These are phyloP conservation scores for Colletotrichum gloeosporioides DNA, from an alignment of 2,329 filamentous ascomycete genomes.

Conservation along the genomic window DNA sequence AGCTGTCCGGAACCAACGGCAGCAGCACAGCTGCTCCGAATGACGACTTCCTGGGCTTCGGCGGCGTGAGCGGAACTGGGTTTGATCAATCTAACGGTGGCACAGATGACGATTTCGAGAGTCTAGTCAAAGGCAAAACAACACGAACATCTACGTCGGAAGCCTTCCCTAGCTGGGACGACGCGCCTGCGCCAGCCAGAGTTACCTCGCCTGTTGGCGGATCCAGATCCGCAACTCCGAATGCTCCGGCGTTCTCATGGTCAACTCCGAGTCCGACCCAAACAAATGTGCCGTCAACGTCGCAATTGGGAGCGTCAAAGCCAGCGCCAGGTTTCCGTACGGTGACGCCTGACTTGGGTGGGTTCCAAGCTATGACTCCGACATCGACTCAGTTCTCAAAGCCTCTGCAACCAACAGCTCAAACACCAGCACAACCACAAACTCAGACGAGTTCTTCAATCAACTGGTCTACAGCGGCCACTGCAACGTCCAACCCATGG, in stretches of 20 bases:
- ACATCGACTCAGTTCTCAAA: constrained; percentile 68
- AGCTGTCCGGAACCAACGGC: constrained; percentile 70
- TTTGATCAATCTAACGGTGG: constrained; percentile 58
- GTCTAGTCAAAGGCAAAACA: constrained; percentile 79
- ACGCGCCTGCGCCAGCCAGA: constrained; percentile 35
- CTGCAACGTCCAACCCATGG: constrained; percentile 54
- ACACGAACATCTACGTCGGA: constrained; percentile 44
- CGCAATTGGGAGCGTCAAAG: constrained; percentile 39
- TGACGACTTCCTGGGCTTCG: constrained; percentile 75
- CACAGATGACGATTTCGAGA: constrained; percentile 81
- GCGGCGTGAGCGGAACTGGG: constrained; percentile 66
- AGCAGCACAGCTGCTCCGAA: constrained; percentile 53
- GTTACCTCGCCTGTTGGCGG: constrained; percentile 37
- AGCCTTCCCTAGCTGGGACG: constrained; percentile 55
- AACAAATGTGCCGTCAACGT: constrained; percentile 29
- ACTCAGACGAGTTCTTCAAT: constrained; percentile 42
- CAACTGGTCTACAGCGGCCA: constrained; percentile 54
- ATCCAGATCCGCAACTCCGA: constrained; percentile 40
- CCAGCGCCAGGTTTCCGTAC: constrained; percentile 56
- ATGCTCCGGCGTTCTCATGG: constrained; percentile 66
- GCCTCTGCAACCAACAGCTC: constrained; percentile 54
- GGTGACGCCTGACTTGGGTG: constrained; percentile 62
- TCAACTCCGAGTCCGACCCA: constrained; percentile 59
- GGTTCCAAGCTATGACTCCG: constrained; percentile 61
- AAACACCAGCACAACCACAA: constrained; percentile 24